A percentile compares a stretch with the other conserved stretches of the same genome.
Evolutionary conservation across 495 filamentous ascomycete genomes (phyloP).

Genomic region (Annulohypoxylon bovei): DNA sequence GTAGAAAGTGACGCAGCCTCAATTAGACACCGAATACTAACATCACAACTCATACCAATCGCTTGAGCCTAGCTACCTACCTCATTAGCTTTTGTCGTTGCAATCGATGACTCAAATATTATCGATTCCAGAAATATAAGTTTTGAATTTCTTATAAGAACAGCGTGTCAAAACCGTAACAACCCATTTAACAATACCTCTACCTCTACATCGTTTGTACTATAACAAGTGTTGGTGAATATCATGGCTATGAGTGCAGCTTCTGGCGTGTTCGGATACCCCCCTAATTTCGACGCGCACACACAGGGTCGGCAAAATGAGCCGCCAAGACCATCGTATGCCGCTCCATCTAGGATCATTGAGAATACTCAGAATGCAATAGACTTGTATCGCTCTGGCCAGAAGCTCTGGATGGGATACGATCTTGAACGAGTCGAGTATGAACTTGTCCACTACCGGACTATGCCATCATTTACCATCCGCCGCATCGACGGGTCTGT

Average conservation of each 20-base stretch:
- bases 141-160: neutral
- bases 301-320: neutral
- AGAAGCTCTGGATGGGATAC: slow-evolving; percentile 3
- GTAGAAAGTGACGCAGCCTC: slow-evolving; percentile 4
- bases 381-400: slow-evolving; percentile 19
- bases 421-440: slow-evolving; percentile 17
- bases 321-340: neutral
- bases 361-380: slow-evolving; percentile 4
- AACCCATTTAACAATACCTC: neutral
- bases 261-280: neutral
- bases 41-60: neutral
- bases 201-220: neutral
- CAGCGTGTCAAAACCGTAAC: neutral
- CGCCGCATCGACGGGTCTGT: slow-evolving; percentile 15
- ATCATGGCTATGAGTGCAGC: neutral
- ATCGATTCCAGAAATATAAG: neutral
- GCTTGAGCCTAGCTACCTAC: neutral
- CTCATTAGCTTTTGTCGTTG: neutral
- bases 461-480: slow-evolving; percentile 8
- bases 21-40: neutral
- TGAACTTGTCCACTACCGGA: slow-evolving; percentile 6
- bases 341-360: neutral
- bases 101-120: neutral
- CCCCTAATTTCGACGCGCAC: neutral
- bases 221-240: too few relatives aligned